Base-by-base conservation (phyloP, 768 basidiomycete genomes). In the Podaxis rugospora region DNA sequence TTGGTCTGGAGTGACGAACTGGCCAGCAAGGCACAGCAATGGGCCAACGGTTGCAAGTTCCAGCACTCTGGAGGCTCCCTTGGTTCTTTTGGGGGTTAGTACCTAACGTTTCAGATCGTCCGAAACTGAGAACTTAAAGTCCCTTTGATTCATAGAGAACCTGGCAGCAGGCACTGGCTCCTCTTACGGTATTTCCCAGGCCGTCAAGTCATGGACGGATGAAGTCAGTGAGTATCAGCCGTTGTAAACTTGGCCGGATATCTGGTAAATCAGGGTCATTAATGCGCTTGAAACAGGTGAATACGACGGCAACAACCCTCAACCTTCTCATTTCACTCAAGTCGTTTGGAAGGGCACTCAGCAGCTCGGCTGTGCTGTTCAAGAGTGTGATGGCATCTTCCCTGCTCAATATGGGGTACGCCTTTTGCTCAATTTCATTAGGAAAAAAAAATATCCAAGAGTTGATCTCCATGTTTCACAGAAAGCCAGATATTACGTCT, bases 331-430 rank as follows among this genome's bases (percentile, higher is more conserved):
- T 69, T 91, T 86, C 67, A 90, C 89, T 7, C 88, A 90, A 69
- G 81, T 89, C 4, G 88, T 91, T 6, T 91, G 89, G 89, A 90
- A 90, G 71, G 76, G 70, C 5, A 80, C 83, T 23, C 82, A 79
- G 1, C 73, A 88, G 62, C 76, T 90, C 21, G 88, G 87, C 23
- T 90, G 87, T 66, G 88, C 86, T 42, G 74, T 81, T 28, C 72
- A 79, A 60, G 67, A 70, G 7, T 89, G 88, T 70, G 74, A 73
- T 66, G 83, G 82, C 27, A 86, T 89, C 61, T 87, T 90, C 67
- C 73, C 66, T 64, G 64, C 82, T 23, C 76, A 73, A 40, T 85
- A 75, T 66, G 86, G 83, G 55, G 85, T 87, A 66, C 55, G 83
- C 76, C 76, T 42, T 47, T 50, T 42, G 56, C 18, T 18, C 37